phyloP scores from a whole-genome alignment of 106 monocot species.

The Triglochin maritima region DNA sequence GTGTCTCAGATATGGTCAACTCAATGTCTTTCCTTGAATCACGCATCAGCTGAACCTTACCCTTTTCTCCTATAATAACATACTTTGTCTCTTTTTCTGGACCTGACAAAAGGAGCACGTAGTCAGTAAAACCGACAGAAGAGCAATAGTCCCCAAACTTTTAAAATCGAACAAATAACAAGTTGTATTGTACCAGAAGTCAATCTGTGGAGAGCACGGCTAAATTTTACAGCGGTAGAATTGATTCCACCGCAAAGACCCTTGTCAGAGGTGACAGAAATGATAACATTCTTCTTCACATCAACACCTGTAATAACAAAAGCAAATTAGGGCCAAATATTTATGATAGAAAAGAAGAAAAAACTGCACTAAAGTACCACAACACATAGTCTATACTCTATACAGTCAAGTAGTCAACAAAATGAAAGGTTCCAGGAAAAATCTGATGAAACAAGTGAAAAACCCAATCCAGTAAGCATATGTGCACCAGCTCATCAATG shows the following conservation, averaged over 20 bases:
- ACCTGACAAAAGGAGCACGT: constrained; percentile 31
- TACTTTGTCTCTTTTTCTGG: constrained; percentile 84
- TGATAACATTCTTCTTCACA: constrained; percentile 93
- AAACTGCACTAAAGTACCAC: background rate
- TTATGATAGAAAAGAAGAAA: background rate
- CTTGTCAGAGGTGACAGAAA: constrained; percentile 80
- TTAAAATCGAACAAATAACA: background rate
- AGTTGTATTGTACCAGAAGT: constrained; percentile 48
- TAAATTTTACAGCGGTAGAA: constrained; percentile 87
- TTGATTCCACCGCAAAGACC: constrained; percentile 99
- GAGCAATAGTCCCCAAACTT: background rate
- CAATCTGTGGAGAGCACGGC: constrained; percentile 71
- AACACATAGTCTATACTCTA: background rate
- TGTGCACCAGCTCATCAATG: no score
- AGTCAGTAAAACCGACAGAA: background rate
- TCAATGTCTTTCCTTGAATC: constrained; percentile 62
- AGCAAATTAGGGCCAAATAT: no score
- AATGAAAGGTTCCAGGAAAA: no score
- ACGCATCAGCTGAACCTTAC: constrained; percentile 83
- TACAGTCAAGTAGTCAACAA: no score
- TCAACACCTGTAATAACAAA: constrained; percentile 45
- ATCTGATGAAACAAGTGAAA: no score
- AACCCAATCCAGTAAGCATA: no score
- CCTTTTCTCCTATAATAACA: constrained; percentile 86
- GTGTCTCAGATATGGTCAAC: constrained; percentile 54